Evolutionary conservation across 225 moss, liverwort and hornwort genomes (phyloP), one percentile per base, ranked within the genome.

Genomic region (Marchantia polymorpha): DNA sequence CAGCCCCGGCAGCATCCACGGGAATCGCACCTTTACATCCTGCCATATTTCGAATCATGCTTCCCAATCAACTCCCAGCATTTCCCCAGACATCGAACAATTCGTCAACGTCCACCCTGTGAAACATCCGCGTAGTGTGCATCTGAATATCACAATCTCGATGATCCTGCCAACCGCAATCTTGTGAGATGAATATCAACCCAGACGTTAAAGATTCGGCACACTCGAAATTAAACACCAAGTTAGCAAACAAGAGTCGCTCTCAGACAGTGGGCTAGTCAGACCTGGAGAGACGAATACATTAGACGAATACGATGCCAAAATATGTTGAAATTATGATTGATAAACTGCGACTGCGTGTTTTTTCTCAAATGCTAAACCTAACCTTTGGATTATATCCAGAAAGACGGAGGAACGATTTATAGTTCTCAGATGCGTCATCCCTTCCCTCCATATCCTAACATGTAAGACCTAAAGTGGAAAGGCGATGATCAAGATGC

Each of bases 1-100:
- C 84, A 76, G 77, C 74, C 78, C 81, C 49, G 0, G 80, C 60
- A 68, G 78, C 82, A 82, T 83, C 86, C 71, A 84, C 81, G 0
- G 84, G 79, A 65, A 81, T 73, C 69, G 78, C 74, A 51, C 86
- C 88, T 75, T 88, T 90, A 84, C 90, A 88, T 67, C 83, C 83
- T 81, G 85, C 85, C 90, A 90, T 90, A 20, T 69, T 83, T 61
- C 55, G 12, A 56, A 81, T 85, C 84, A 83, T 76, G 78, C 51
- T 75, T 66, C 72, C 52, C 80, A 30, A 48, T 81, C 49, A 64
- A 74, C 64, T 52, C 48, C 53, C 22, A 29, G 54, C 69, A 79
- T 77, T 77, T 77, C 50, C 47, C 25, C 64, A 19, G 54, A n/a
- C 59, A 60, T 76, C 59, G n/a, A 76, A 22, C 60, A 10, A n/a